Percentiles rank a stretch among this genome's conserved stretches.
These are phyloP conservation scores for Alternaria arbusti DNA, from an alignment of 2,329 filamentous ascomycete genomes.

Conservation along the genomic window DNA sequence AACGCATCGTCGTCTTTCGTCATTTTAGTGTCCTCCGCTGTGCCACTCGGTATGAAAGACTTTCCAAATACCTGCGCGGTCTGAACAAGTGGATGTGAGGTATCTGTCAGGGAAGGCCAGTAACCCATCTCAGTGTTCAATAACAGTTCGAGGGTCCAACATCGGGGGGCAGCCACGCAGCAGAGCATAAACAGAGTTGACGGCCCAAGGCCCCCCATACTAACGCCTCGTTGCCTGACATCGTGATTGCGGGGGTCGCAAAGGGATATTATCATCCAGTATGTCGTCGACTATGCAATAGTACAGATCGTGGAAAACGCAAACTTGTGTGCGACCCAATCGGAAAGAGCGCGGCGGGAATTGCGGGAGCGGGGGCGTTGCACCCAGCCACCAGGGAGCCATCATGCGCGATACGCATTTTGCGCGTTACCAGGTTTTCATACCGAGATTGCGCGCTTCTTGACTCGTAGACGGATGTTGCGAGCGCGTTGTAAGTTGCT, in stretches of 20 bases:
- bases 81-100: accelerated
- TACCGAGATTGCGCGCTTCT: neutral
- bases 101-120: neutral
- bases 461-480: neutral
- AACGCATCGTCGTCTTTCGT: neutral
- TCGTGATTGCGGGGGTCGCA: neutral
- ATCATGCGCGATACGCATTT: neutral
- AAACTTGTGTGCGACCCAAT: neutral
- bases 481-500: neutral
- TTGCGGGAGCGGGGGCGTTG: neutral
- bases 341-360: neutral
- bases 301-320: neutral
- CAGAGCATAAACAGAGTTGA: neutral
- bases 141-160: neutral
- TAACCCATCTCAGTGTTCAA: neutral
- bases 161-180: neutral
- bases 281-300: neutral
- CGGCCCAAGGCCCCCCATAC: neutral
- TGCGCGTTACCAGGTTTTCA: neutral
- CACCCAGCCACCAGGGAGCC: neutral
- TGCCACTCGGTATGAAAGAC: accelerated
- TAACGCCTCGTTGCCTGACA: neutral
- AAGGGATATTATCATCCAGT: neutral
- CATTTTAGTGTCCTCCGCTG: neutral
- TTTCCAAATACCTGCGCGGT: neutral